These are phyloP conservation scores for Aspergillus bombycis DNA, from an alignment of 2,329 filamentous ascomycete species.

Conservation along the genomic window DNA sequence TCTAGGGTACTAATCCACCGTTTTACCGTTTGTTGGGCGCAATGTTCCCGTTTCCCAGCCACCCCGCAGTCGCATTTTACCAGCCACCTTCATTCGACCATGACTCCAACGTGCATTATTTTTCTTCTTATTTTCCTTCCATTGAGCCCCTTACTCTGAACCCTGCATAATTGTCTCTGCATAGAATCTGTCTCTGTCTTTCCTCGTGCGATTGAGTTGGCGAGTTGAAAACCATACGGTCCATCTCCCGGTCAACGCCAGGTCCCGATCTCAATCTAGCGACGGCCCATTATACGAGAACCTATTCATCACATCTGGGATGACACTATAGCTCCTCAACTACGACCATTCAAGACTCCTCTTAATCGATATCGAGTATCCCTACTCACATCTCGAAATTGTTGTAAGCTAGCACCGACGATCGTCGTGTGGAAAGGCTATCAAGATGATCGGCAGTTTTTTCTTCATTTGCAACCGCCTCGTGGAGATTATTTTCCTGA, in stretches of 20 bases:
- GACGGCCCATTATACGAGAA: not conserved
- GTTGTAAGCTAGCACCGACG: not conserved
- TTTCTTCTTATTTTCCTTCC: conserved; percentile 1
- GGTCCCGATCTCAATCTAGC: not conserved
- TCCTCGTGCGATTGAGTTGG: conserved; percentile 7
- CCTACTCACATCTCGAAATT: conserved; percentile 7
- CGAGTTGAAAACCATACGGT: not conserved
- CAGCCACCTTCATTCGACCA: conserved; percentile 31
- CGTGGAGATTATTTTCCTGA: conserved; percentile 63
- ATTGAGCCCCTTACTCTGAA: not conserved
- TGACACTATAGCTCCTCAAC: not conserved
- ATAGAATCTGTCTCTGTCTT: not conserved
- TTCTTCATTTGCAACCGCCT: conserved; percentile 66
- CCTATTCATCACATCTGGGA: not conserved
- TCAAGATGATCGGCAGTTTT: conserved; percentile 55
- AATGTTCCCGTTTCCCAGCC: conserved; percentile 30
- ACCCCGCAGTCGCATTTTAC: conserved; percentile 29
- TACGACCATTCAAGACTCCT: not conserved
- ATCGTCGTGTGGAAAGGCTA: conserved; percentile 13
- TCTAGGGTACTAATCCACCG: not conserved
- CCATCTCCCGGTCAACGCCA: not conserved
- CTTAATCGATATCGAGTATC: no score
- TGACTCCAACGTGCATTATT: conserved; percentile 13
- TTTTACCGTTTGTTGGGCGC: not conserved
- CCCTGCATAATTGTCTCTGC: not conserved